Evolutionary conservation across 176 grass and related monocot species (phyloP), one percentile per base, ranked within the genome.

Genomic region (Aegilops umbellulata): DNA sequence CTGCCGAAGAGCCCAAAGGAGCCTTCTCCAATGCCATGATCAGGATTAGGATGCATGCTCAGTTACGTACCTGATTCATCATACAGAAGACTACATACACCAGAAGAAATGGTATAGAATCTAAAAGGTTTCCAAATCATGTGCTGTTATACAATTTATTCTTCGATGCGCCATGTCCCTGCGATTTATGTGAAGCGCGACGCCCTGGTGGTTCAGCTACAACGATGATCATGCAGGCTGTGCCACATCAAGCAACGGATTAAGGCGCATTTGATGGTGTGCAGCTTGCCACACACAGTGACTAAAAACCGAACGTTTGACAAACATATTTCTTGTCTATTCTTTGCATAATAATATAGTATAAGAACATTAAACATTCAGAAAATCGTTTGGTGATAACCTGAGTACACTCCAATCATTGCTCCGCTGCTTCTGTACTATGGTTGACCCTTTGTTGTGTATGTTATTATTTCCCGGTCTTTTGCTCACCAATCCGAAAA

Each of bases 1-100:
- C 34, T 95, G 35, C 88, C 88, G 35, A 82, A 88, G 30, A 65
- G 38, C 68, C 57, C 82, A 42, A 85, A 36, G 80, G 88, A 81
- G 1, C 74, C 63, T 29, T 82, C 57, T 76, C 67, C 84, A 30
- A 92, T 95, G 93, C 93, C 88, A 82, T 84, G 70, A 90, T 30
- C 8, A 23, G 10, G 19, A 68, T 36, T 67, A 25, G 26, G 79
- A 26, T 19, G 23, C 24, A 8, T 14, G 30, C 44, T 73, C 39
- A 29, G 16, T 16, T 51, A 47, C 53, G 3, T 58, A 32, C 7
- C 31, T 44, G 36, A 47, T 36, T 32, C 10, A 57, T 31, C 14
- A 8, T 22, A 69, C 51, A 77, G 14, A 47, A 65, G 32, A 57
- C 36, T 78, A 51, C 46, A n/a, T 78, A 51, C 46, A 26, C 16